These are phyloP conservation scores for Lentinus polychrous DNA, from an alignment of 1,284 basidiomycete genomes.

Conservation along the genomic window DNA sequence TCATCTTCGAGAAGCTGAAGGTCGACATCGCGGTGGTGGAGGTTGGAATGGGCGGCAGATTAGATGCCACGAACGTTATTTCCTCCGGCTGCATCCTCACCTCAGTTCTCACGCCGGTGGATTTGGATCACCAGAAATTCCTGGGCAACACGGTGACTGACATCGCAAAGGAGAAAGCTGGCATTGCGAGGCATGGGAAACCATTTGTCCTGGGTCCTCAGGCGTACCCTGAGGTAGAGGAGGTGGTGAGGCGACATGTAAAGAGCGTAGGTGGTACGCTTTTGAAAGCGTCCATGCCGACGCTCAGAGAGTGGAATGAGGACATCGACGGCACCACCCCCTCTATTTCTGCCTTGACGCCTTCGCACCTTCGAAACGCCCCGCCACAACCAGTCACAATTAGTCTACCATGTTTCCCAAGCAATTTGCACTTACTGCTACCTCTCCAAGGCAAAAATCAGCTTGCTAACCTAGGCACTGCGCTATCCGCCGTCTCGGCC, in stretches of 20 bases:
- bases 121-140: constrained; percentile 89
- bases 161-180: constrained; percentile 83
- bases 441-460: constrained; percentile 81
- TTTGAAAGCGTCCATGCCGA: constrained; percentile 27
- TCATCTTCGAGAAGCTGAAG: constrained; percentile 57
- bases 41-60: constrained; percentile 89
- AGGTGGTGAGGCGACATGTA: constrained; percentile 35
- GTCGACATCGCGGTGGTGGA: constrained; percentile 87
- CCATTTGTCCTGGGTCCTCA: constrained; percentile 78
- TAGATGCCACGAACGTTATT: constrained; percentile 93
- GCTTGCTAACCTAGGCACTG: constrained; percentile 71
- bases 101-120: constrained; percentile 81
- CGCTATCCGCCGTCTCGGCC: constrained; percentile 57
- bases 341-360: constrained; percentile 26
- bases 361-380: constrained; percentile 30
- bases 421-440: constrained; percentile 36
- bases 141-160: constrained; percentile 71
- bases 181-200: constrained; percentile 65
- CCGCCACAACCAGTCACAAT: constrained; percentile 38
- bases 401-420: constrained; percentile 34
- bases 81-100: constrained; percentile 64
- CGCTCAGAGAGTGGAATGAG: constrained; percentile 29
- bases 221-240: constrained; percentile 43
- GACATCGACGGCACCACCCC: constrained; percentile 28
- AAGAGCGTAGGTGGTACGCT: constrained; percentile 34